phyloP scores from a whole-genome alignment of 352 stramenopile species.

The Pythium coloratum region DNA sequence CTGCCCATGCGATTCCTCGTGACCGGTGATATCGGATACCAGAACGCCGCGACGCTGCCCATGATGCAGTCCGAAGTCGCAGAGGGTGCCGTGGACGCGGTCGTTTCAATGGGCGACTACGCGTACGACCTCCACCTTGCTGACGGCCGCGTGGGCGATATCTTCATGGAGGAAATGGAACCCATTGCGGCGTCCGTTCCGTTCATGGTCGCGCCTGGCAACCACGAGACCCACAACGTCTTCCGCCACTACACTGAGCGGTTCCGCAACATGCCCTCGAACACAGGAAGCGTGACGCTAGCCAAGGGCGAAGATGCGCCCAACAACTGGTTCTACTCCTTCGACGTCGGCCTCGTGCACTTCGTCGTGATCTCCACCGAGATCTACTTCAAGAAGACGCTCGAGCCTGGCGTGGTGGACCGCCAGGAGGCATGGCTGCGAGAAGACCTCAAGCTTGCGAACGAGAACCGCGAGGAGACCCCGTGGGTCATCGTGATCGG shows the following conservation, averaged over 20 bases:
- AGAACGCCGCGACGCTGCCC: slow-evolving; percentile 85
- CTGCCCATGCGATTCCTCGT: slow-evolving; percentile 72
- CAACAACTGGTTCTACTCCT: slow-evolving; percentile 92
- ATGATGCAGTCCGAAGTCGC: slow-evolving; percentile 89
- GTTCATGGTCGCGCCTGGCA: slow-evolving; percentile 90
- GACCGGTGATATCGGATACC: slow-evolving; percentile 87
- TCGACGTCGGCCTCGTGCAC: slow-evolving; percentile 85
- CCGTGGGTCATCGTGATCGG: slow-evolving; percentile 87
- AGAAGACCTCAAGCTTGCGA: slow-evolving; percentile 58
- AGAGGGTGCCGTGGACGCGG: slow-evolving; percentile 66
- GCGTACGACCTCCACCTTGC: slow-evolving; percentile 87
- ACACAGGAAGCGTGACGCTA: slow-evolving; percentile 56
- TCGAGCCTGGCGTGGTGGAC: slow-evolving; percentile 45
- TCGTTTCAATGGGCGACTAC: slow-evolving; percentile 89
- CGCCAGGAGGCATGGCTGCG: slow-evolving; percentile 70
- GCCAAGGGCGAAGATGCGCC: slow-evolving; percentile 48
- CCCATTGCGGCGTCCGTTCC: slow-evolving; percentile 78
- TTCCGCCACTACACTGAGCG: slow-evolving; percentile 88
- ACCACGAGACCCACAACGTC: slow-evolving; percentile 87
- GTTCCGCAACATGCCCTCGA: slow-evolving; percentile 84
- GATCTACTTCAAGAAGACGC: slow-evolving; percentile 84
- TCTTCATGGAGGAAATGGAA: slow-evolving; percentile 91
- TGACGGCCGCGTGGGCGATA: slow-evolving; percentile 79
- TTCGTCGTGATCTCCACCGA: slow-evolving; percentile 87
- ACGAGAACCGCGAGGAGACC: slow-evolving; percentile 56